A percentile compares a stretch with the other conserved stretches of the same genome.
phyloP scores from a whole-genome alignment of 225 moss, liverwort and hornwort genomes.

The Thuidium tamariscinum region DNA sequence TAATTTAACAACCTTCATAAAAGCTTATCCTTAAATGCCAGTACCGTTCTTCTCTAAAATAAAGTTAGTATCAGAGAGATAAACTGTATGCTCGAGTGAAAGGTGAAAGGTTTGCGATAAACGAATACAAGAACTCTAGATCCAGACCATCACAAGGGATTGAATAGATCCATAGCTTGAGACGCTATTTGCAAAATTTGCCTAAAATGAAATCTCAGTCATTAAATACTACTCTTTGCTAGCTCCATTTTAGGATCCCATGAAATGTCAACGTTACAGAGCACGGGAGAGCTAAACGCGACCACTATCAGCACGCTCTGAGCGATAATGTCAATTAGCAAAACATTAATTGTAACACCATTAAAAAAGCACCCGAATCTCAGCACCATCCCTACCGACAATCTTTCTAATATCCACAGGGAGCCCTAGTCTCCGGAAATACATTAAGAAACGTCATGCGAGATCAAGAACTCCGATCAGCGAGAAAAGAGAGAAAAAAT shows the following conservation, averaged over 20 bases:
- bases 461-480: slow-evolving; percentile 8
- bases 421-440: neutral
- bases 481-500: neutral
- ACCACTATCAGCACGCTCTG: neutral
- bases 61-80: neutral
- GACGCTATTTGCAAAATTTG: neutral
- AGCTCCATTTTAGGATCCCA: neutral
- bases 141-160: neutral
- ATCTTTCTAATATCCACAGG: neutral
- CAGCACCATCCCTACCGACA: neutral
- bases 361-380: neutral
- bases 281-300: neutral
- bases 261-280: neutral
- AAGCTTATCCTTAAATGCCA: neutral
- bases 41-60: neutral
- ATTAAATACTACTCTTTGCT: neutral
- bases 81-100: neutral
- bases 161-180: neutral
- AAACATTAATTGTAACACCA: neutral
- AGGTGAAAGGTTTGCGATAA: neutral
- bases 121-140: neutral
- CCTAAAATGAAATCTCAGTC: neutral
- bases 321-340: neutral
- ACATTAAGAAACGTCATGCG: neutral
- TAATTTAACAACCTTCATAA: neutral